A percentile compares a stretch with the other conserved stretches of the same genome.
phyloP scores from a whole-genome alignment of 306 rosid species.

The Canavalia ensiformis region DNA sequence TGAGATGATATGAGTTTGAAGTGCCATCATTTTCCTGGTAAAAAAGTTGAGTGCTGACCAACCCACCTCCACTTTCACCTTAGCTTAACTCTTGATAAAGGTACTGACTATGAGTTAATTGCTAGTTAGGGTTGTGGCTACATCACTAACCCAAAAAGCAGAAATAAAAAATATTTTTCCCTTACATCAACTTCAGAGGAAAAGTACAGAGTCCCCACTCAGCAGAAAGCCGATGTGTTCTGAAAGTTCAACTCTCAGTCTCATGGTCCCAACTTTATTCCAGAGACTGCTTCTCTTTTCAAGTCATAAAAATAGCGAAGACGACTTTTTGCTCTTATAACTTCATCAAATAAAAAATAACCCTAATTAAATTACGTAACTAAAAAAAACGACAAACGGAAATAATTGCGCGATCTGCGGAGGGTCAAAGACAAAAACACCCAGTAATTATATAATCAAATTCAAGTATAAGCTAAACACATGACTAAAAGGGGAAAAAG shows the following conservation, averaged over 20 bases:
- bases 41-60: slow-evolving; percentile 52
- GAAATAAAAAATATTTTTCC: background rate
- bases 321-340: slow-evolving; percentile 13
- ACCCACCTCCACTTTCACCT: slow-evolving; percentile 47
- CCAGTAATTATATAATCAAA: slow-evolving; percentile 42
- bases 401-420: slow-evolving; percentile 61
- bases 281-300: slow-evolving; percentile 29
- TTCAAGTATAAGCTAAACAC: slow-evolving; percentile 40
- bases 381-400: slow-evolving; percentile 52
- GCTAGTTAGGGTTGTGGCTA: slow-evolving; percentile 58
- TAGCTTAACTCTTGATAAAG: slow-evolving; percentile 36
- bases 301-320: slow-evolving; percentile 24
- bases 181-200: slow-evolving; percentile 42
- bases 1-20: slow-evolving; percentile 43
- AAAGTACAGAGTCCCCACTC: slow-evolving; percentile 39
- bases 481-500: slow-evolving; percentile 22
- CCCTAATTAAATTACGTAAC: slow-evolving; percentile 24
- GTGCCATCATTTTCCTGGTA: slow-evolving; percentile 52
- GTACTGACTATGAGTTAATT: slow-evolving; percentile 38
- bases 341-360: slow-evolving; percentile 28
- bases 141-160: slow-evolving; percentile 53
- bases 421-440: slow-evolving; percentile 53
- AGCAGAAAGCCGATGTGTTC: slow-evolving; percentile 15
- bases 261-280: slow-evolving; percentile 44
- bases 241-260: slow-evolving; percentile 44